Evolutionary conservation across 2,329 filamentous ascomycete species (phyloP).

Genomic region (Ascochyta clinopodiicola): DNA sequence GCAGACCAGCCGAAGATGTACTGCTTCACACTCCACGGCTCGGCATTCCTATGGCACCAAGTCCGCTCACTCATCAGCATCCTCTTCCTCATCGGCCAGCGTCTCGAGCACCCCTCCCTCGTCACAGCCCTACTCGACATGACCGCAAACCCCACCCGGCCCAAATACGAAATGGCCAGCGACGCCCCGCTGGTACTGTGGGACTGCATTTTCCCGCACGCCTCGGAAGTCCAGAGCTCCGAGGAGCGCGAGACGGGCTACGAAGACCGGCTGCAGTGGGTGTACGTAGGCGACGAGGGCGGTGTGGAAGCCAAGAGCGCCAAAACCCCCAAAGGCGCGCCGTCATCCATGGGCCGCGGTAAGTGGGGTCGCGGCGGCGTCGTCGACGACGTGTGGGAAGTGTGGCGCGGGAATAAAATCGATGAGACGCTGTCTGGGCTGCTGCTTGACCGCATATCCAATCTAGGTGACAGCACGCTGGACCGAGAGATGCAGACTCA

Average conservation of each 20-base stretch:
- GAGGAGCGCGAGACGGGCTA: constrained; percentile 50
- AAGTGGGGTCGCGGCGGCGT: constrained; percentile 47
- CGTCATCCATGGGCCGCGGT: constrained; percentile 29
- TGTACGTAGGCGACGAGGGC: constrained; percentile 74
- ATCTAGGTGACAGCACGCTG: constrained; percentile 44
- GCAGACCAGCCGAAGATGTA: constrained; percentile 69
- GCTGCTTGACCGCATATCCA: constrained; percentile 69
- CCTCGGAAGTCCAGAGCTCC: constrained; percentile 47
- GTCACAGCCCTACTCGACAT: constrained; percentile 79
- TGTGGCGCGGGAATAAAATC: constrained; percentile 85
- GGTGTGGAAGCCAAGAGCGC: constrained; percentile 54
- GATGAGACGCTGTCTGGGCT: constrained; percentile 83
- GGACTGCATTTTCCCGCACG: constrained; percentile 85
- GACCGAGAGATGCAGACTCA: constrained; percentile 18
- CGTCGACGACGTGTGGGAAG: constrained; percentile 71
- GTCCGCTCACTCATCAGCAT: constrained; percentile 93
- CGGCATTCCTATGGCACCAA: constrained; percentile 97
- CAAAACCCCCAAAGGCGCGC: constrained; percentile 21
- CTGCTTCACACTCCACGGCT: constrained; percentile 85
- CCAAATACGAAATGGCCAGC: constrained; percentile 87
- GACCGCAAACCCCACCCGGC: constrained; percentile 72
- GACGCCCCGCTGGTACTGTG: constrained; percentile 91
- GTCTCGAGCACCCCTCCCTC: constrained; percentile 77
- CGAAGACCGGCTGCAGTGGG: constrained; percentile 74
- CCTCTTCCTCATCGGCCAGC: constrained; percentile 90